phyloP scores from a whole-genome alignment of 306 rosid species.

The cucumber (Cucumis sativus) region Cucumber_9930_V3 NC_026660.2:2167001-2167500 shows the following conservation, averaged over 20 bases:
- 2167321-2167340: constrained; percentile 16
- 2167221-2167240: not conserved
- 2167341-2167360: constrained; percentile 24
- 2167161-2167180: constrained; percentile 8
- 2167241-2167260: not conserved
- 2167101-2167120: constrained; percentile 27
- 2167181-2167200: not conserved
- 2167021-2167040: not conserved
- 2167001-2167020: no score
- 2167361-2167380: constrained; percentile 13
- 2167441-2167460: not conserved
- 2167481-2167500: not conserved
- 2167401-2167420: constrained; percentile 11
- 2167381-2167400: constrained; percentile 16
- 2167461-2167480: not conserved
- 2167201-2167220: not conserved
- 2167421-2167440: not conserved
- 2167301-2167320: constrained; percentile 21
- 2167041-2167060: not conserved
- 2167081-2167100: constrained; percentile 19
- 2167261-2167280: constrained; percentile 12
- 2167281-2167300: constrained; percentile 18
- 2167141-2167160: constrained; percentile 20
- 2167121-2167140: constrained; percentile 16
- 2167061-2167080: constrained; percentile 11